Conservation (phyloP, 371 early-diverging fungal genomes). For the Saksenaea oblongispora region DNA sequence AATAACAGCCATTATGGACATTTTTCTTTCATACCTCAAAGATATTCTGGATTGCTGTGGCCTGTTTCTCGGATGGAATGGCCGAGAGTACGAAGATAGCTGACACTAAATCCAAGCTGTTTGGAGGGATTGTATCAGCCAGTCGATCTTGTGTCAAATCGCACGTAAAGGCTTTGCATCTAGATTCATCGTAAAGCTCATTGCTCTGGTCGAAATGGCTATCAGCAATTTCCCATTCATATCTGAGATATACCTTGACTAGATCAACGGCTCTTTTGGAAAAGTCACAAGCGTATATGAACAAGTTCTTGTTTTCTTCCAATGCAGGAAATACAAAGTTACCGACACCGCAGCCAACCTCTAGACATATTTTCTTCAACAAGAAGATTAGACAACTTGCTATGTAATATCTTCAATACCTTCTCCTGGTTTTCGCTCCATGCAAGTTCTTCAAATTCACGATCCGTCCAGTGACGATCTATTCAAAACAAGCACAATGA, state of each 20-base stretch:
- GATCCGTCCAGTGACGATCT: conserved; percentile 94
- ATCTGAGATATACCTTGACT: conserved; percentile 55
- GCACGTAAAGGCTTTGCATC: conserved; percentile 84
- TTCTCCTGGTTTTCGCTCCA: conserved; percentile 23
- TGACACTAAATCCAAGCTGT: conserved; percentile 76
- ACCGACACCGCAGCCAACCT: conserved; percentile 96
- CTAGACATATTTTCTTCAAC: conserved; percentile 50
- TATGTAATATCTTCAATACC: conserved; percentile 2
- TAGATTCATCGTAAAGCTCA: conserved; percentile 55
- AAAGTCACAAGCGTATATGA: conserved; percentile 85
- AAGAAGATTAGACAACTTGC: neutral
- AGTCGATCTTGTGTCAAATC: conserved; percentile 74
- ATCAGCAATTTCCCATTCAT: neutral
- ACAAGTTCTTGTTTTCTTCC: conserved; percentile 70
- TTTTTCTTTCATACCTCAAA: conserved; percentile 20
- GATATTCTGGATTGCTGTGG: conserved; percentile 66
- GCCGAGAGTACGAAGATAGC: conserved; percentile 86
- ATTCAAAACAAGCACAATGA: neutral
- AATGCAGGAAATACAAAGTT: conserved; percentile 94
- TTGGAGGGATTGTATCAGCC: conserved; percentile 61
- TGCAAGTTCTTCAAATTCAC: conserved; percentile 89
- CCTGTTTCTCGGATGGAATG: conserved; percentile 82
- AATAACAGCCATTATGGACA: neutral
- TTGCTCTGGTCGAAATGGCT: conserved; percentile 39
- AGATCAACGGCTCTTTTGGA: conserved; percentile 78